Percentiles rank a stretch among this genome's conserved stretches.
These are phyloP conservation scores for Skeletonema menzelii DNA, from an alignment of 108 stramenopile genomes.

Conservation along the genomic window DNA sequence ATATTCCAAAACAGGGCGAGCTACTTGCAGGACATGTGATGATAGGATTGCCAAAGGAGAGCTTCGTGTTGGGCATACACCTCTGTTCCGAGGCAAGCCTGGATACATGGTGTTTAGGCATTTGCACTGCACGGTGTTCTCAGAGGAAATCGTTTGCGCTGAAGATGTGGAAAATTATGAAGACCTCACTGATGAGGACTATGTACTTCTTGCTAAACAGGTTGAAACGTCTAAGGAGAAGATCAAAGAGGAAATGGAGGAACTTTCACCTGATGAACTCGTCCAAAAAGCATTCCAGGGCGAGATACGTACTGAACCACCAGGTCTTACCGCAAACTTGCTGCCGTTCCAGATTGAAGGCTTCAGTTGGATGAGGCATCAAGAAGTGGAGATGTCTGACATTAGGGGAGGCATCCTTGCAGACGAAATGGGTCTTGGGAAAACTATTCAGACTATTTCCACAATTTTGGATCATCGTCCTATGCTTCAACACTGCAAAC, in stretches of 20 bases:
- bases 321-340: conserved; percentile 73
- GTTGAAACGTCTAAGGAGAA: conserved; percentile 60
- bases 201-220: conserved; percentile 33
- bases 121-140: conserved; percentile 67
- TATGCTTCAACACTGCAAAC: conserved; percentile 63
- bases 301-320: conserved; percentile 71
- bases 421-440: conserved; percentile 77
- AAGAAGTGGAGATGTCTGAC: conserved; percentile 66
- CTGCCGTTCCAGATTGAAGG: conserved; percentile 98
- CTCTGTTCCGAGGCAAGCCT: conserved; percentile 90
- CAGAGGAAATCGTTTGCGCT: conserved; percentile 47
- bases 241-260: conserved; percentile 69
- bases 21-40: conserved; percentile 83
- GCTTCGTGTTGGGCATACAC: conserved; percentile 68
- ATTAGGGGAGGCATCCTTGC: conserved; percentile 93
- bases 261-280: conserved; percentile 88
- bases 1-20: conserved; percentile 69
- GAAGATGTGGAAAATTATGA: conserved; percentile 68
- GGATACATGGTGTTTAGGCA: conserved; percentile 83
- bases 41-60: conserved; percentile 61
- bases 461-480: conserved; percentile 90
- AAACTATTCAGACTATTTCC: conserved; percentile 95
- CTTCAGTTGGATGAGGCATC: conserved; percentile 90
- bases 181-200: conserved; percentile 56
- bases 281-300: conserved; percentile 83